phyloP scores from a whole-genome alignment of 2,329 filamentous ascomycete species.

The Pseudogymnoascus sp. region DNA sequence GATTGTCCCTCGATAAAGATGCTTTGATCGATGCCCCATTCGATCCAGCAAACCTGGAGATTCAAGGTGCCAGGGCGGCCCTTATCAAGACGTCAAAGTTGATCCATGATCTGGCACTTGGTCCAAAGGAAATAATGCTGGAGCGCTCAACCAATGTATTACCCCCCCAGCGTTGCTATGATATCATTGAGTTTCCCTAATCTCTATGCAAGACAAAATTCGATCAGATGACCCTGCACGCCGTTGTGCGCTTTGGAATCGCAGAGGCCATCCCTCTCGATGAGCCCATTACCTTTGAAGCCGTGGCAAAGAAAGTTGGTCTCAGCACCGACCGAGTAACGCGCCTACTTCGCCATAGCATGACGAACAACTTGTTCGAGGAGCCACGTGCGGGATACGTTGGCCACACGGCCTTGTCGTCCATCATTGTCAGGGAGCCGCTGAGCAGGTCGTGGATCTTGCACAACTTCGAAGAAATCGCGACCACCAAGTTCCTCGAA shows the following conservation, averaged over 20 bases:
- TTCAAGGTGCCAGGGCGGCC: neutral
- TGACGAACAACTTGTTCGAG: conserved; percentile 36
- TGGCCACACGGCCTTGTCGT: conserved; percentile 33
- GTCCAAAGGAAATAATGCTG: neutral
- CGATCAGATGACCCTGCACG: conserved; percentile 9
- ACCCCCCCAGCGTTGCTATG: neutral
- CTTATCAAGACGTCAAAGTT: neutral
- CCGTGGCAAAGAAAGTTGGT: neutral
- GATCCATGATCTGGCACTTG: neutral
- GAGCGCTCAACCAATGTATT: neutral
- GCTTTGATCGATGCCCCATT: neutral
- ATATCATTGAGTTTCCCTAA: neutral
- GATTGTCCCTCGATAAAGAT: neutral
- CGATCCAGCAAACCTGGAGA: neutral
- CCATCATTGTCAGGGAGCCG: conserved; percentile 35
- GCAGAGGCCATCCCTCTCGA: conserved; percentile 40
- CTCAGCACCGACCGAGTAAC: neutral
- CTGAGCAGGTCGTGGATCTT: conserved; percentile 1
- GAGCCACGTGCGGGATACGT: conserved; percentile 36
- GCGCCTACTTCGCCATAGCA: conserved; percentile 36
- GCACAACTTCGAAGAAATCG: neutral
- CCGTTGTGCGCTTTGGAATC: conserved; percentile 18
- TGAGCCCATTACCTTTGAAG: conserved; percentile 38
- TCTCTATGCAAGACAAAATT: neutral
- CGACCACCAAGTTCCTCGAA: neutral